Evolutionary conservation across 208 protist species (phyloP), one percentile per base, ranked within the genome.

Genomic region (Blechomonas ayalai): DNA sequence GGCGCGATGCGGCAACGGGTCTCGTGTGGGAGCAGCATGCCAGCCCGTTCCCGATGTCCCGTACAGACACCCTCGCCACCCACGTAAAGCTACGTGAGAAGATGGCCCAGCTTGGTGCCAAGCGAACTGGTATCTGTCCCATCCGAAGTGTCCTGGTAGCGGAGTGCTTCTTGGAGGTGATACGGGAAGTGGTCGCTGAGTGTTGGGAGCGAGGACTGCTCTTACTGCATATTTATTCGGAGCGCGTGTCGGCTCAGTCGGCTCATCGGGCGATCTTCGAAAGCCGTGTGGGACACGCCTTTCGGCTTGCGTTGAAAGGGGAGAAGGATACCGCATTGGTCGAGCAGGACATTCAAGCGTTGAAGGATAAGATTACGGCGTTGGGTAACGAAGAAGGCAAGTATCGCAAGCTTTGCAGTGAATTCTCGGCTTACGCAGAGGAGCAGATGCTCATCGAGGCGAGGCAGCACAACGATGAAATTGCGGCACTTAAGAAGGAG

Each of bases 21-120:
- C 67, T 82, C 12, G 51, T 76, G 19, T 90, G 81, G 85, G 78
- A 88, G 36, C 85, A 93, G 46, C 85, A 93, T 73, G 85, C 78
- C 12, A 81, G 67, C 37, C 79, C 85, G 0, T 68, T 70, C 42
- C 56, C 73, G 0, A 62, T 69, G 15, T 73, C 73, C 13, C 85
- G 85, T 43, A 86, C 82, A 2, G 85, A 93, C 13, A 77, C 79
- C 0, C 52, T 79, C 1, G 61, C 77, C 28, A 84, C 77, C 5
- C 67, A 81, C 38, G 40, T 61, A 64, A 69, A 61, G n/a, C 62
- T 91, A 8, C 35, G 54, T 26, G 42, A 47, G 7, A 56, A 53
- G 13, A 39, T 81, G 47, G 4, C 38, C n/a, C 43, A 71, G 50
- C 56, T 54, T 25, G 63, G 59, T 2, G 61, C 58, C 24, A 64